Evolutionary conservation across 495 filamentous ascomycete species (phyloP), one percentile per base, ranked within the genome.

Genomic region (Podospora anserina): DNA sequence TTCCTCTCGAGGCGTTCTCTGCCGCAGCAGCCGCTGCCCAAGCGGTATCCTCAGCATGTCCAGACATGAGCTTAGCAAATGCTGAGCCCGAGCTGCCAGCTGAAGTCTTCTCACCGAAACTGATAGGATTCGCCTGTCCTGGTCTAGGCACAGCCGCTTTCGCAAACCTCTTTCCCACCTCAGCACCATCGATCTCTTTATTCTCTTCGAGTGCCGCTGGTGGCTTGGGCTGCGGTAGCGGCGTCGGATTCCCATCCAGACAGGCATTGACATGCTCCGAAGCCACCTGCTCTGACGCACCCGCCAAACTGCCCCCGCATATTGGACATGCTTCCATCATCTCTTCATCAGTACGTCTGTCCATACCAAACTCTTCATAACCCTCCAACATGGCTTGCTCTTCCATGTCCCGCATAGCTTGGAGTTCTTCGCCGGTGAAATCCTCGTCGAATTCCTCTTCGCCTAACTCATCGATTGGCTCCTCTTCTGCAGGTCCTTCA

Each of bases 1-100:
- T 97, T n/a, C 95, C 95, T 26, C 92, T 85, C 6, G 92, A 89
- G 2, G 88, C 84, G 5, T 85, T 79, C 75, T 97, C 92, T 0
- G 90, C 83, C 23, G 93, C 91, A 4, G 94, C 92, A 18, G 95
- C 94, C 4, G 84, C 85, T 2, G 92, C 88, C 96, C 96, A 98
- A 2, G 95, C 95, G 0, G 87, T 83, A 76, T 97, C 90, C 81
- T 97, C 95, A 23, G 91, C 91, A 76, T 96, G 92, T 9, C 88
- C 87, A 5, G 92, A 89, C 94, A 98, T 97, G 55, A 98, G 81
- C 76, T 92, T 95, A 13, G 92, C 89, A 71, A 98, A 98, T 1
- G 93, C 94, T 0, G 93, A 94, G 0, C 28, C 58, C 7, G 34
- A 63, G 28, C 55, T 16, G 54, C 64, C 53, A 78, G 66, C 5